Base-by-base conservation (phyloP, 2,329 filamentous ascomycete species). In the Colletotrichum chlorophyti region DNA sequence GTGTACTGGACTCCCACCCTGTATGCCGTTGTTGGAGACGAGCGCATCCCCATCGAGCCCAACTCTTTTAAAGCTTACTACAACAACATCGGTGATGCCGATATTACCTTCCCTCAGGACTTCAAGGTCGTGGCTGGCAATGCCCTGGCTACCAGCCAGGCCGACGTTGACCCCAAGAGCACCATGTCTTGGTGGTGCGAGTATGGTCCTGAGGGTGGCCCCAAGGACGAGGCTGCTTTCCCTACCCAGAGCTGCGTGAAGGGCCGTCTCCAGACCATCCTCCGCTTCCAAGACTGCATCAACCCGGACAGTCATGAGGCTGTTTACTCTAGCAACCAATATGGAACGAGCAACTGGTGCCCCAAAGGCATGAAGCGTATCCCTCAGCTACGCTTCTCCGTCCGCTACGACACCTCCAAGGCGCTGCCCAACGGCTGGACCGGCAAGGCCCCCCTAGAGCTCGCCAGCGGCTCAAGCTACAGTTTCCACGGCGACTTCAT, bases 41-140 rank as follows among this genome's bases (percentile, higher is more conserved):
- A 68, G 42, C 72, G 73, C 51, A 75, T 70, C 11, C 73, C 73
- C 46, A 71, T 73, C 62, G 70, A 66, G 65, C 72, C 66, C 35
- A 67, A 63, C 50, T 73, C 74, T 38, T 80, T 81, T 70, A 75
- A 70, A 53, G 76, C 77, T 21, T 80, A 80, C 68, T 80, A 80
- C 68, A 45, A 42, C 35, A 48, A 58, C 15, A 76, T 72, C 34
- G 61, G 76, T 60, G 72, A 73, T n/a, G 77, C 78, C 42, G 76
- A 80, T 62, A 71, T 80, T 12, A 65, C 76, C 7, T 76, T 80
- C 61, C 78, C 78, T 1, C 71, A 74, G 54, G 67, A 80, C 67
- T 68, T 78, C 48, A 66, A 72, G 47, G 72, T 74, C 66, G 68
- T 80, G 3, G 78, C 75, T 1, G 79, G 78, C 23, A 72, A 75